Conservation (phyloP, 768 basidiomycete species). For the Lactarius sp. region DNA sequence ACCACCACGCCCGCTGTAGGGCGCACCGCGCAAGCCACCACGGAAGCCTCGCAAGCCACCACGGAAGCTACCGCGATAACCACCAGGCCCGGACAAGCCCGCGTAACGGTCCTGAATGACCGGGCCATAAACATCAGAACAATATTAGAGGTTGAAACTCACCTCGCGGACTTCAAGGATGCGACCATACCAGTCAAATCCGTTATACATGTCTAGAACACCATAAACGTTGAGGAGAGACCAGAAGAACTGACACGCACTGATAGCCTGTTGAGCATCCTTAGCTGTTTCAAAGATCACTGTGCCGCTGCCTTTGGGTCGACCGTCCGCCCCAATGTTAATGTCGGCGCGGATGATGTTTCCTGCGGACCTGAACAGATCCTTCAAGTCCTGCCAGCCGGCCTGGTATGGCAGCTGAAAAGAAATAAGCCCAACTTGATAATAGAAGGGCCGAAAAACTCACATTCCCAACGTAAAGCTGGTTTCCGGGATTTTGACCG, state of each 20-base stretch:
- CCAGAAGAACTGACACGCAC: slow-evolving; percentile 41
- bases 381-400: slow-evolving; percentile 99
- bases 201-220: slow-evolving; percentile 83
- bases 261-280: slow-evolving; percentile 88
- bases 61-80: slow-evolving; percentile 51
- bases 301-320: slow-evolving; percentile 95
- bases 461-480: slow-evolving; percentile 91
- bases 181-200: slow-evolving; percentile 96
- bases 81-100: slow-evolving; percentile 65
- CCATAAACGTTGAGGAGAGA: slow-evolving; percentile 1
- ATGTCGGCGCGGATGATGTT: slow-evolving; percentile 96
- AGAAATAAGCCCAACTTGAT: neutral
- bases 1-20: slow-evolving; percentile 49
- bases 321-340: slow-evolving; percentile 87
- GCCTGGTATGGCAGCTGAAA: slow-evolving; percentile 87
- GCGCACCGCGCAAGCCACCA: slow-evolving; percentile 48
- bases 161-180: slow-evolving; percentile 95
- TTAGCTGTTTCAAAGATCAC: slow-evolving; percentile 91
- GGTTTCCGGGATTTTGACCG: slow-evolving; percentile 75
- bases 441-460: slow-evolving; percentile 28
- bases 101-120: slow-evolving; percentile 74
- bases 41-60: slow-evolving; percentile 38
- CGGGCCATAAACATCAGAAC: neutral
- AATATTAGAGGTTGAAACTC: slow-evolving; percentile 25
- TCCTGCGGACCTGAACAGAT: slow-evolving; percentile 92